These are phyloP conservation scores for Diospyros kaki DNA, from an alignment of 148 eudicot species.

Conservation along the genomic window DNA sequence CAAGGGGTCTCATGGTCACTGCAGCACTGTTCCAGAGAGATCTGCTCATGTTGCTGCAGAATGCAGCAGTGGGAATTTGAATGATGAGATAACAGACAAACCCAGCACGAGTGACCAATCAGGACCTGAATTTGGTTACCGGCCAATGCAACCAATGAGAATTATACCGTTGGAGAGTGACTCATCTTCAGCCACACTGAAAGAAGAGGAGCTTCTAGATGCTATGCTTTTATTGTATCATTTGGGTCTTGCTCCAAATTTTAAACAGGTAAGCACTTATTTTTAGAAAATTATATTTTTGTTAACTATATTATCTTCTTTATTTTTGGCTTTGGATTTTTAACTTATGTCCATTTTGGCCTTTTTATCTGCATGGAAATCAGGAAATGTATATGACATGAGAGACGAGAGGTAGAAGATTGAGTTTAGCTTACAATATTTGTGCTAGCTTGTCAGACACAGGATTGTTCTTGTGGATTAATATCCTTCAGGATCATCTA, in stretches of 20 bases:
- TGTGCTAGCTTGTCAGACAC: too few relatives aligned
- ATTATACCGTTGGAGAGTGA: conserved; percentile 48
- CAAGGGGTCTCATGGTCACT: conserved; percentile 67
- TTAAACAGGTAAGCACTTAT: conserved; percentile 61
- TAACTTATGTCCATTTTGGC: neutral
- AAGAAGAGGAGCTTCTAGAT: conserved; percentile 95
- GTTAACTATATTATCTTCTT: neutral
- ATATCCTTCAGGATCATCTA: too few relatives aligned
- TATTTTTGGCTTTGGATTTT: neutral
- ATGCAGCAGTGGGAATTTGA: conserved; percentile 70
- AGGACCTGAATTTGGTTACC: conserved; percentile 65
- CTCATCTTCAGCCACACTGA: conserved; percentile 59
- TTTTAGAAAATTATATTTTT: neutral
- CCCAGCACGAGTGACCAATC: conserved; percentile 89
- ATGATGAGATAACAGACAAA: conserved; percentile 83
- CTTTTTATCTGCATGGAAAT: neutral
- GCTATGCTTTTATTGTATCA: conserved; percentile 82
- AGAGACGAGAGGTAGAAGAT: neutral
- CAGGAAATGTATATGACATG: neutral
- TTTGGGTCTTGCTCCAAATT: conserved; percentile 84
- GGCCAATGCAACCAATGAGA: conserved; percentile 59
- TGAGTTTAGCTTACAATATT: neutral
- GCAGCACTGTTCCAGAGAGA: conserved; percentile 65
- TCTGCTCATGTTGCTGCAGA: conserved; percentile 83
- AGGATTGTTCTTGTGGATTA: too few relatives aligned